Percentiles rank a stretch among this genome's conserved stretches.
These are phyloP conservation scores for Panellus pusillus DNA, from an alignment of 768 basidiomycete species.

Conservation along the genomic window DNA sequence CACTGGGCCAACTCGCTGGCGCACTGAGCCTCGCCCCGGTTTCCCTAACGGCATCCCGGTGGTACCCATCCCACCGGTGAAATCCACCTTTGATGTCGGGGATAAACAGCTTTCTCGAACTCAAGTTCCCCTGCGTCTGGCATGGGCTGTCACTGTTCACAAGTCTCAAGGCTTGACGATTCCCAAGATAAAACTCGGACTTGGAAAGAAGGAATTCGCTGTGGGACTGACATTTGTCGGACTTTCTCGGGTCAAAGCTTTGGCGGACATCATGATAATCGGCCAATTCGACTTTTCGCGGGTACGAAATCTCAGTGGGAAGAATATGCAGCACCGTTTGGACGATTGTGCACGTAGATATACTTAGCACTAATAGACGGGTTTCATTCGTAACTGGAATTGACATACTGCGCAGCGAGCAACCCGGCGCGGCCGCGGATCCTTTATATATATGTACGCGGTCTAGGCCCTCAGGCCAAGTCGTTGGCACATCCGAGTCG, in stretches of 20 bases:
- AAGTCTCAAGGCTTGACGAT: conserved; percentile 77
- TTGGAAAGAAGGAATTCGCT: conserved; percentile 32
- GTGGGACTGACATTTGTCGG: conserved; percentile 18
- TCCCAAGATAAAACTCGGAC: conserved; percentile 62
- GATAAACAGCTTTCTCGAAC: conserved; percentile 8
- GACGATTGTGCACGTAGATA: conserved; percentile 7
- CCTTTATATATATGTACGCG: too few relatives aligned
- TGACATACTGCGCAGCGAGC: too few relatives aligned
- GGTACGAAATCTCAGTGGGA: background rate
- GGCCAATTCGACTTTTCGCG: conserved; percentile 8
- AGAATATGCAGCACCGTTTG: background rate
- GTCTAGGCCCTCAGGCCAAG: too few relatives aligned
- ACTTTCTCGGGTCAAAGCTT: conserved; percentile 13
- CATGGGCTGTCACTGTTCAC: conserved; percentile 76
- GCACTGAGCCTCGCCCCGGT: background rate
- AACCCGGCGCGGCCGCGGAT: too few relatives aligned
- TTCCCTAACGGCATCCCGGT: conserved; percentile 17
- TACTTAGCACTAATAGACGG: too few relatives aligned
- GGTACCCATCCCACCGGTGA: conserved; percentile 18
- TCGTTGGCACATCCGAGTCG: too few relatives aligned
- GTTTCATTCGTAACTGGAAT: too few relatives aligned
- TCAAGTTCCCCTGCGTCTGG: conserved; percentile 58
- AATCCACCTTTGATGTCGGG: conserved; percentile 11
- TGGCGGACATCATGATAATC: conserved; percentile 5
- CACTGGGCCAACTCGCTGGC: conserved; percentile 22